These are phyloP conservation scores for Sporothrix dimorphospora DNA, from an alignment of 2,329 filamentous ascomycete genomes.

Conservation along the genomic window DNA sequence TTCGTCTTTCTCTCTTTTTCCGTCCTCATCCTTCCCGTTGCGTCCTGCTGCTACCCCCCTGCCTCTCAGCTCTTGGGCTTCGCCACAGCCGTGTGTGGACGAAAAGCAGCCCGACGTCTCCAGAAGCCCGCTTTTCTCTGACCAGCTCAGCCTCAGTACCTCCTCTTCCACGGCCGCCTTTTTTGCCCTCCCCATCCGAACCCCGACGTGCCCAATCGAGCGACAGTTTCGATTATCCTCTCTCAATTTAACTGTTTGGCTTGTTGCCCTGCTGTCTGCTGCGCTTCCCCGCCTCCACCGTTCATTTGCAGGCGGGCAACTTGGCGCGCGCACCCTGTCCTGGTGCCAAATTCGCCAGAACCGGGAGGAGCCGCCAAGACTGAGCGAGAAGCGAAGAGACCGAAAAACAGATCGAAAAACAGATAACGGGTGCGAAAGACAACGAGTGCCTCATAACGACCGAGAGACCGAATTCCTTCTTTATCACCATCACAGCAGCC, in stretches of 20 bases:
- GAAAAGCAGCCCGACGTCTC: conserved; percentile 24
- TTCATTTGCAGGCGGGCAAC: conserved; percentile 20
- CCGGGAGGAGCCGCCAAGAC: conserved; percentile 16
- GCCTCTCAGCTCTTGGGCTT: conserved; percentile 18
- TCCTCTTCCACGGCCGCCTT: not conserved
- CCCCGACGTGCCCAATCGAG: not conserved
- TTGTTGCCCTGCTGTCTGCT: not conserved
- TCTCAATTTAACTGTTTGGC: not conserved
- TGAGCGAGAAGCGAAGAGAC: not conserved
- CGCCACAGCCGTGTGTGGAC: conserved; percentile 16
- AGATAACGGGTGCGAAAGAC: conserved; percentile 3
- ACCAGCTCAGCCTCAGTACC: conserved; percentile 28
- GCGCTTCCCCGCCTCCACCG: conserved; percentile 7
- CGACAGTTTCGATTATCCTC: conserved; percentile 6
- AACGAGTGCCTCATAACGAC: conserved; percentile 6
- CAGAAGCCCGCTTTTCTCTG: conserved; percentile 30
- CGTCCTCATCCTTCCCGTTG: not conserved
- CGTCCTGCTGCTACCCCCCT: not conserved
- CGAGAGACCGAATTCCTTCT: not conserved
- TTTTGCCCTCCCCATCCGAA: not conserved
- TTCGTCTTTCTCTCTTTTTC: too few relatives aligned
- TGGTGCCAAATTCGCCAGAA: conserved; percentile 11
- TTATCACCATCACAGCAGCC: not conserved
- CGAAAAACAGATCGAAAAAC: not conserved
- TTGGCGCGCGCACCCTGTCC: conserved; percentile 20